Conservation (phyloP, 2,329 filamentous ascomycete species). For the Mollisiaceae sp. region DNA sequence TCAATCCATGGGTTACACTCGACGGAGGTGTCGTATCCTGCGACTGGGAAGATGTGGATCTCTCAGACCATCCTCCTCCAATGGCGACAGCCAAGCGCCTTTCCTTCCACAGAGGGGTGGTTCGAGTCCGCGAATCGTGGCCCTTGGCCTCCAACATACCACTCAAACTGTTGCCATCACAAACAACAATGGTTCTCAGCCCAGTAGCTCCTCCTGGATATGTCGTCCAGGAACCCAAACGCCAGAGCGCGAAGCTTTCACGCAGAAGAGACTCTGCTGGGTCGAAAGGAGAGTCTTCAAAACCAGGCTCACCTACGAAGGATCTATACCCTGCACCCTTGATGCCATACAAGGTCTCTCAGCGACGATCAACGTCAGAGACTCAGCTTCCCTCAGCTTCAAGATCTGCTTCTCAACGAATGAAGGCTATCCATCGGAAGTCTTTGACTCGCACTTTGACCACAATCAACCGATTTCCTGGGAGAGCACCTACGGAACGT, state of each 20-base stretch:
- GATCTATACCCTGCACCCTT: constrained; percentile 11
- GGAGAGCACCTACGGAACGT: constrained; percentile 32
- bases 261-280: constrained; percentile 14
- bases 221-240: constrained; percentile 31
- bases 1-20: constrained; percentile 21
- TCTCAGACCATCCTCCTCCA: constrained; percentile 17
- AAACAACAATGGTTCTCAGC: constrained; percentile 31
- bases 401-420: constrained; percentile 36
- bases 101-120: constrained; percentile 22
- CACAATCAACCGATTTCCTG: constrained; percentile 29
- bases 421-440: constrained; percentile 29
- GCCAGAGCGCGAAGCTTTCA: constrained; percentile 20
- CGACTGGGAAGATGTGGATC: constrained; percentile 19
- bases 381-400: constrained; percentile 36
- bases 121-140: constrained; percentile 39
- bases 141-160: constrained; percentile 34
- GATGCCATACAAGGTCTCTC: constrained; percentile 10
- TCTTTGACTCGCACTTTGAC: constrained; percentile 35
- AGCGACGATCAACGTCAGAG: constrained; percentile 32
- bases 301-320: neutral
- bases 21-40: constrained; percentile 11
- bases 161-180: constrained; percentile 24
- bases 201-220: constrained; percentile 38
- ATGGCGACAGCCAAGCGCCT: constrained; percentile 26
- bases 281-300: neutral